These are phyloP conservation scores for Backusella morwellensis DNA, from an alignment of 192 early-diverging fungal genomes.

Conservation along the genomic window DNA sequence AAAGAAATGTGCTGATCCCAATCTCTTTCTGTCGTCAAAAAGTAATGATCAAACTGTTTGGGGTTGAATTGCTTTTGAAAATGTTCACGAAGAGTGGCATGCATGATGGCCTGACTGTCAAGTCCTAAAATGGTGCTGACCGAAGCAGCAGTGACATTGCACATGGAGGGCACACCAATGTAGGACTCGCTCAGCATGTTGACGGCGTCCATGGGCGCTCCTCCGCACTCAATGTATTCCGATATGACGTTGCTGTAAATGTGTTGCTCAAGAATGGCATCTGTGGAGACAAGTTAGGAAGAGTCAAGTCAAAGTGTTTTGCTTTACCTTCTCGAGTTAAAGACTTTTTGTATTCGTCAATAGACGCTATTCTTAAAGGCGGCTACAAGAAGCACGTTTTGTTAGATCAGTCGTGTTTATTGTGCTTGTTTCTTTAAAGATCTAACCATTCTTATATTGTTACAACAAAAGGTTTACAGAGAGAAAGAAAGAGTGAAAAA, in stretches of 20 bases:
- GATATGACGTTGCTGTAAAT: constrained; percentile 35
- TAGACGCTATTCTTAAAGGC: constrained; percentile 1
- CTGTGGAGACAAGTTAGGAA: constrained; percentile 6
- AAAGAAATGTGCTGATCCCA: constrained; percentile 29
- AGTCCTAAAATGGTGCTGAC: constrained; percentile 41
- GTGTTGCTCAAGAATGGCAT: constrained; percentile 49
- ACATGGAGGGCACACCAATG: constrained; percentile 51
- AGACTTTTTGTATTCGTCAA: constrained; percentile 15
- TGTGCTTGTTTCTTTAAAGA: background rate
- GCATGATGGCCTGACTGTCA: constrained; percentile 42
- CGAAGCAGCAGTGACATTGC: constrained; percentile 42
- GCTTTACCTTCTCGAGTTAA: constrained; percentile 17
- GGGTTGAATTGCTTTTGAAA: constrained; percentile 65
- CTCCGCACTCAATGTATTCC: constrained; percentile 41
- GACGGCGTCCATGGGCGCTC: constrained; percentile 51
- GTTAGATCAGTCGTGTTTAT: background rate
- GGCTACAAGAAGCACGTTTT: background rate
- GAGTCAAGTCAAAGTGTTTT: too few species aligned
- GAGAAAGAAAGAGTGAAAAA: background rate
- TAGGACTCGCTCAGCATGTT: constrained; percentile 48
- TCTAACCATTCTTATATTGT: background rate
- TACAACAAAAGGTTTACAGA: background rate
- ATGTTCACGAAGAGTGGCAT: constrained; percentile 32
- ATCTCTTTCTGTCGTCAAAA: constrained; percentile 32
- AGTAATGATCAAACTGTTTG: constrained; percentile 49